Base-by-base conservation (phyloP, 148 eudicot species). In the Bassia scoparia region DNA sequence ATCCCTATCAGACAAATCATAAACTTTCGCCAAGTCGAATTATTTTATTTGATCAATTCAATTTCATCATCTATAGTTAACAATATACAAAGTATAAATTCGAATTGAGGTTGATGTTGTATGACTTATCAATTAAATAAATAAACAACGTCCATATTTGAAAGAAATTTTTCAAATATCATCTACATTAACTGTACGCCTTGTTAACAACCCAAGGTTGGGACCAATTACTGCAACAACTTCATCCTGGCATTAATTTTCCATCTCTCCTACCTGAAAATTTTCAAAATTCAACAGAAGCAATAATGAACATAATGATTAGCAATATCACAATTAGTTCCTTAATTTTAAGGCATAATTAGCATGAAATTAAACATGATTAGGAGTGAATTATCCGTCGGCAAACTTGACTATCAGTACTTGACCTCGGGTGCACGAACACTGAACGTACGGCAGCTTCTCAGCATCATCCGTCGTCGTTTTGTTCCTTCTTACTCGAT, bases 381-480 rank as follows among this genome's bases (percentile, higher is more conserved):
- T 49, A 62, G 21, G 5, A 66, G 6, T 20, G 49, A 63, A 61
- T 85, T 90, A 95, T 97, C 81, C 99, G 81, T 95, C 99, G 50
- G 99, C 97, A 95, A 86, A 86, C 99, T 95, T 95, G 99, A 79
- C 97, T 92, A 82, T 95, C 94, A 17, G 99, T 95, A 33, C 99
- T 82, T 95, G 96, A 14, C 99, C 99, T 3, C 99, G 85, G 24
- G 90, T 16, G 96, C 97, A 75, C 99, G 87, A 61, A 92, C 97
- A 56, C n/a, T 92, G 99, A 34, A 95, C 96, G 68, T 95, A 95
- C 31, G 99, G 99, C 49, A 92, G 88, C 85, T 92, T 83, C 81
- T 92, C 96, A 9, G 83, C 84, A 16, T 87, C 89, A 17, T 78
- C 84, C 13, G 77, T 71, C 64, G 82, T 67, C 75, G 79, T 84